A percentile compares a stretch with the other conserved stretches of the same genome.
Conservation (phyloP, 2,329 filamentous ascomycete species). For the Colletotrichum sidae region DNA sequence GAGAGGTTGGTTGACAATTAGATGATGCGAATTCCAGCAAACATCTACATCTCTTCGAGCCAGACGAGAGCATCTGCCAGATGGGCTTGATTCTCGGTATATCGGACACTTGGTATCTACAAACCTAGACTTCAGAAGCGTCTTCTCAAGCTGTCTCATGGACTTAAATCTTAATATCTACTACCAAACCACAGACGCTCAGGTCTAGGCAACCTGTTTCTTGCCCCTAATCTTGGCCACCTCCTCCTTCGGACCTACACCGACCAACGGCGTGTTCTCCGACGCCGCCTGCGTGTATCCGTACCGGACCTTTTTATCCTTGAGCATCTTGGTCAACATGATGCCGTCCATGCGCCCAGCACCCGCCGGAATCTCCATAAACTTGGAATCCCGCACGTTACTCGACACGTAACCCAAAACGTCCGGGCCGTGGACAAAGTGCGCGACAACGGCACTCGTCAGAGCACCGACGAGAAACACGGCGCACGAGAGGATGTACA, state of each 20-base stretch:
- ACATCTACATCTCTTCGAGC: too few relatives aligned
- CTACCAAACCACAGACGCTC: too few relatives aligned
- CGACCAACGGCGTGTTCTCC: too few relatives aligned
- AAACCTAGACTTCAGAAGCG: too few relatives aligned
- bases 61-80: too few relatives aligned
- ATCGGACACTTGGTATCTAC: too few relatives aligned
- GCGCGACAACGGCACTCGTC: background rate
- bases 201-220: too few relatives aligned
- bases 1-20: slow-evolving; percentile 23
- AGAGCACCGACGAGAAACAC: slow-evolving; percentile 8
- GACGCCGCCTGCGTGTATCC: background rate
- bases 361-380: background rate
- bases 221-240: too few relatives aligned
- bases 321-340: background rate
- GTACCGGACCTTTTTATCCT: slow-evolving; percentile 5
- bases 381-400: slow-evolving; percentile 13
- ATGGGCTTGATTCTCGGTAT: too few relatives aligned
- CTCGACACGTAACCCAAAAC: slow-evolving; percentile 18
- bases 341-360: slow-evolving; percentile 9
- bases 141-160: too few relatives aligned
- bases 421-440: slow-evolving; percentile 7
- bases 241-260: too few relatives aligned
- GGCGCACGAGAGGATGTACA: slow-evolving; percentile 20
- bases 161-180: too few relatives aligned
- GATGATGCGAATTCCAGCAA: background rate